Evolutionary conservation across 2,329 filamentous ascomycete species (phyloP).

Genomic region (Xylariaceae sp.): DNA sequence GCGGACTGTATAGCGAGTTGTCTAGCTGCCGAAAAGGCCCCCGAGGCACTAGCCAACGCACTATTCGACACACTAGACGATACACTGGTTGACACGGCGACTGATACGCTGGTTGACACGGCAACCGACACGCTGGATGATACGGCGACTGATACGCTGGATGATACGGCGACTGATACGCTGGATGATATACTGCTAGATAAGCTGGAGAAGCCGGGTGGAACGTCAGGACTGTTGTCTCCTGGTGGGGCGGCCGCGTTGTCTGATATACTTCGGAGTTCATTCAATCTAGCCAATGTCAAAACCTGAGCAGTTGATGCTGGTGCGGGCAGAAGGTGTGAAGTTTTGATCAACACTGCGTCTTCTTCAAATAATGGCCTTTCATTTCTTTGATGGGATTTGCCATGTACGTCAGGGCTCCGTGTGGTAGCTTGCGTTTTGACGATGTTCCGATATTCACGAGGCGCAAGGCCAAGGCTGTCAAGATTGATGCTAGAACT

Average conservation of each 20-base stretch:
- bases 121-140: not conserved
- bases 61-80: conserved; percentile 9
- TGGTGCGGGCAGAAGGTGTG: not conserved
- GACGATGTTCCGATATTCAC: not conserved
- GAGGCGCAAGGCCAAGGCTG: not conserved
- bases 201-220: not conserved
- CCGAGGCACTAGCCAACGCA: not conserved
- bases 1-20: conserved; percentile 3
- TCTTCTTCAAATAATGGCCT: not conserved
- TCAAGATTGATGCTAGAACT: not conserved
- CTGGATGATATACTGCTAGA: conserved; percentile 2
- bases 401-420: not conserved
- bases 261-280: not conserved
- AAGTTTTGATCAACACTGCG: not conserved
- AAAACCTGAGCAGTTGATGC: not conserved
- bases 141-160: conserved; percentile 5
- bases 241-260: not conserved
- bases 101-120: conserved; percentile 9
- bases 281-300: not conserved
- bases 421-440: not conserved
- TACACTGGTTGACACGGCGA: conserved; percentile 4
- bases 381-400: not conserved
- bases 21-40: not conserved
- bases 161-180: not conserved
- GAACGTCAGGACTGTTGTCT: not conserved